Percentiles rank a stretch among this genome's conserved stretches.
Evolutionary conservation across 495 filamentous ascomycete species (phyloP).

Genomic region (Aspergillus carlsbadensis): DNA sequence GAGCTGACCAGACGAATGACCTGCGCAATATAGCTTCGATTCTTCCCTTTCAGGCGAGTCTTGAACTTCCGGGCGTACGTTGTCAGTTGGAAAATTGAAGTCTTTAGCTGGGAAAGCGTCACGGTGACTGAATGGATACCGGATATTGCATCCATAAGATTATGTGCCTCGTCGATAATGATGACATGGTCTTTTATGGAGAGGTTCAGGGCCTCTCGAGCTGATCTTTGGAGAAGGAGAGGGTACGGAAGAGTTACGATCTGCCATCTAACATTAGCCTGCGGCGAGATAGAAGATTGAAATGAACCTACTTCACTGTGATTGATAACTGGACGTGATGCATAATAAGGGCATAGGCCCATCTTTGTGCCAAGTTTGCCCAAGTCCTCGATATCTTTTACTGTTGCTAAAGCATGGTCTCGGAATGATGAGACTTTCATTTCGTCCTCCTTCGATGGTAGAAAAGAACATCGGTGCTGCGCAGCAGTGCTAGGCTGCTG

Average conservation of each 20-base stretch:
- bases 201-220: slow-evolving; percentile 81
- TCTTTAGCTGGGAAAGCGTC: slow-evolving; percentile 67
- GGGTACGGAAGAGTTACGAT: slow-evolving; percentile 95
- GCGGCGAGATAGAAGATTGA: not conserved
- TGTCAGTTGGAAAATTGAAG: slow-evolving; percentile 69
- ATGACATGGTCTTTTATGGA: slow-evolving; percentile 85
- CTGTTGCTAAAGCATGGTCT: slow-evolving; percentile 79
- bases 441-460: slow-evolving; percentile 76
- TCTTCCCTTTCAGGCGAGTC: slow-evolving; percentile 86
- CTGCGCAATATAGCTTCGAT: slow-evolving; percentile 88
- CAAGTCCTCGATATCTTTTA: slow-evolving; percentile 94
- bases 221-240: slow-evolving; percentile 82
- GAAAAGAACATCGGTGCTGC: slow-evolving; percentile 70
- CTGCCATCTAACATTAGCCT: slow-evolving; percentile 44
- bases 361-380: slow-evolving; percentile 72
- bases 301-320: slow-evolving; percentile 63
- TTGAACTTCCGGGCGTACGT: slow-evolving; percentile 85
- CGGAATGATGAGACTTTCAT: slow-evolving; percentile 73
- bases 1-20: slow-evolving; percentile 77
- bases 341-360: slow-evolving; percentile 93
- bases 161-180: slow-evolving; percentile 96
- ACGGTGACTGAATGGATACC: slow-evolving; percentile 82
- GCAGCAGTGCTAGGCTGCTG: slow-evolving; percentile 71
- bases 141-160: slow-evolving; percentile 92
- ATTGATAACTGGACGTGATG: slow-evolving; percentile 77